Conservation (phyloP, 805 yeast genomes). For the Cyberlindnera galapagoensis region DNA sequence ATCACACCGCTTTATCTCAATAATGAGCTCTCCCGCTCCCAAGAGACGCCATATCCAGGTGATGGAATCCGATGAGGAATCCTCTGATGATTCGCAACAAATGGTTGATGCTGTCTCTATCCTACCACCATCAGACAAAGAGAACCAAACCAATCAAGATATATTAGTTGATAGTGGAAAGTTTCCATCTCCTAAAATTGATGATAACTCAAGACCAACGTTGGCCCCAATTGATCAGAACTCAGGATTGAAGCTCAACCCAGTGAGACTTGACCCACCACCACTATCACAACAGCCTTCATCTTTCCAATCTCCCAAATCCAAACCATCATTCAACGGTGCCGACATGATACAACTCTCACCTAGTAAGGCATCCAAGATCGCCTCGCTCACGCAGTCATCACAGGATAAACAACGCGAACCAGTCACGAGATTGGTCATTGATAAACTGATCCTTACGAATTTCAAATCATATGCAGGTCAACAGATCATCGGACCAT, state of each 20-base stretch:
- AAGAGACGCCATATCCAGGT: slow-evolving; percentile 17
- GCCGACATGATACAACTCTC: slow-evolving; percentile 34
- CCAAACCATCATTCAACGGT: slow-evolving; percentile 30
- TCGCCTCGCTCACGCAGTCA: slow-evolving; percentile 24
- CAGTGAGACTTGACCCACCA: slow-evolving; percentile 18
- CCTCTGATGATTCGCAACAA: slow-evolving; percentile 13
- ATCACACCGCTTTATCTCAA: background rate
- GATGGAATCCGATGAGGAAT: slow-evolving; percentile 13
- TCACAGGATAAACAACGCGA: slow-evolving; percentile 24
- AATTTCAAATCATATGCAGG: slow-evolving; percentile 98
- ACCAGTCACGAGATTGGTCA: slow-evolving; percentile 59
- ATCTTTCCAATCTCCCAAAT: slow-evolving; percentile 26
- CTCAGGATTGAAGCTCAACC: slow-evolving; percentile 8
- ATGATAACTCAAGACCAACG: slow-evolving; percentile 6
- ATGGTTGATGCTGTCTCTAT: slow-evolving; percentile 12
- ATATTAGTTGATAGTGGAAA: too few relatives aligned
- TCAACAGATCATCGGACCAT: slow-evolving; percentile 87
- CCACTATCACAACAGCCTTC: slow-evolving; percentile 4
- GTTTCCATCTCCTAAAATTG: slow-evolving; percentile 22
- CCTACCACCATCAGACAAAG: slow-evolving; percentile 13
- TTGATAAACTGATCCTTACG: slow-evolving; percentile 62
- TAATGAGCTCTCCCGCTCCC: slow-evolving; percentile 23
- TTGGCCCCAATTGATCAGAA: slow-evolving; percentile 20
- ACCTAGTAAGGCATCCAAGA: slow-evolving; percentile 30
- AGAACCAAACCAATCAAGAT: too few relatives aligned